These are phyloP conservation scores for Pseudozyma sp. DNA, from an alignment of 1,284 basidiomycete species.

Conservation along the genomic window DNA sequence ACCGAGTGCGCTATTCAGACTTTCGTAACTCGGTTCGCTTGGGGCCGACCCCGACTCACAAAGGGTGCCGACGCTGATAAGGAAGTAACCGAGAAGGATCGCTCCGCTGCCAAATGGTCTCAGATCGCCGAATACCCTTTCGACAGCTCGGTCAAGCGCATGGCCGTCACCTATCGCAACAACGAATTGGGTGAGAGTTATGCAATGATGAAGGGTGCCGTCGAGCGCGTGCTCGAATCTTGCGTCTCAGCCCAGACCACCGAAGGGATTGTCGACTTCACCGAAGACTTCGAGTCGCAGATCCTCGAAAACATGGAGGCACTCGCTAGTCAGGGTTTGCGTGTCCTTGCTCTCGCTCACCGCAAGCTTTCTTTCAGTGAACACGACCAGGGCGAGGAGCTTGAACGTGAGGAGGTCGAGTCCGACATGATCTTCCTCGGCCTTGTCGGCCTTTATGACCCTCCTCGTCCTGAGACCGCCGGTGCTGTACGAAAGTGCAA, in stretches of 20 bases:
- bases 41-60: conserved; percentile 55
- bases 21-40: conserved; percentile 72
- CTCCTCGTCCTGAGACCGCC: conserved; percentile 77
- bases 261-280: conserved; percentile 67
- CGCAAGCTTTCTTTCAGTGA: conserved; percentile 53
- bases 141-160: conserved; percentile 66
- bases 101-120: conserved; percentile 50
- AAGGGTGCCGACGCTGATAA: conserved; percentile 50
- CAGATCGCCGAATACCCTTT: conserved; percentile 72
- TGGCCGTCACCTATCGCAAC: conserved; percentile 70
- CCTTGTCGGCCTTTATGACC: conserved; percentile 77
- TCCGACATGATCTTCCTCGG: conserved; percentile 75
- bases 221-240: conserved; percentile 64
- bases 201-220: conserved; percentile 68
- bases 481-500: conserved; percentile 76
- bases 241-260: conserved; percentile 50
- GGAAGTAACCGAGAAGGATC: conserved; percentile 46
- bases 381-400: conserved; percentile 44
- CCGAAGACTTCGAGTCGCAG: conserved; percentile 44
- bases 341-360: conserved; percentile 64
- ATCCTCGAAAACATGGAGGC: conserved; percentile 65
- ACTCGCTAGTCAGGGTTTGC: conserved; percentile 62
- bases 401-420: conserved; percentile 72
- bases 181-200: conserved; percentile 50
- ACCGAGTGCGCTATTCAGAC: conserved; percentile 77